These are phyloP conservation scores for Tetrastigma voinierianum DNA, from an alignment of 164 flowering plant species.

Conservation along the genomic window DNA sequence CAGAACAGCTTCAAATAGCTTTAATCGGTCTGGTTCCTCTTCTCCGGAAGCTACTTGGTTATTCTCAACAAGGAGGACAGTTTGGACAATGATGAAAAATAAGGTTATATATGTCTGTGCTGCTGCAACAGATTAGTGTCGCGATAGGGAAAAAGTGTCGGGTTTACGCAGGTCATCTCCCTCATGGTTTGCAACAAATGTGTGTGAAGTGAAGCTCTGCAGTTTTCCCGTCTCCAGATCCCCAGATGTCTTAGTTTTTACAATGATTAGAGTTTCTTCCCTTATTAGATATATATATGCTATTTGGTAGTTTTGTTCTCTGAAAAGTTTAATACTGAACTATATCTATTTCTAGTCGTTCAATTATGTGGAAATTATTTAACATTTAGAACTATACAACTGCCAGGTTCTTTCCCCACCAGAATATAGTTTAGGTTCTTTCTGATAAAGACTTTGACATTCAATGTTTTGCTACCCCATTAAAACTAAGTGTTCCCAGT, in stretches of 20 bases:
- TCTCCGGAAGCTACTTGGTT: constrained; percentile 45
- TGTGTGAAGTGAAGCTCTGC: constrained; percentile 15
- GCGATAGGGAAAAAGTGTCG: constrained; percentile 7
- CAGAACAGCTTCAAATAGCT: constrained; percentile 90
- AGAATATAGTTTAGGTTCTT: no score
- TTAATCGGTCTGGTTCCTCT: constrained; percentile 72
- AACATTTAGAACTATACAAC: neutral
- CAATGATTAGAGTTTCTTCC: constrained; percentile 9
- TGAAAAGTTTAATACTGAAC: neutral
- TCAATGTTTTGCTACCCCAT: no score
- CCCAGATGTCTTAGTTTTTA: constrained; percentile 1
- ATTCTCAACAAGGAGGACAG: constrained; percentile 43
- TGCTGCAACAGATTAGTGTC: constrained; percentile 26
- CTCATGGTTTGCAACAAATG: constrained; percentile 6
- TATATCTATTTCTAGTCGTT: constrained; percentile 4
- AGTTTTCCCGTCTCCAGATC: neutral
- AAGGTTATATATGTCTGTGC: constrained; percentile 2
- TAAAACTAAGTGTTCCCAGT: no score
- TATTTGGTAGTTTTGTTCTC: constrained; percentile 11
- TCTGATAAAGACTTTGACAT: no score
- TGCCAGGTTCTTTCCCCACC: no score
- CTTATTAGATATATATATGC: constrained; percentile 10
- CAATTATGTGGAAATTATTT: neutral
- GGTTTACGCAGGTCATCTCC: constrained; percentile 2
- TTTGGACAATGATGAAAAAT: constrained; percentile 40